Percentiles rank a stretch among this genome's conserved stretches.
These are phyloP conservation scores for Lecanosticta acicola DNA, from an alignment of 2,329 filamentous ascomycete species.

Conservation along the genomic window DNA sequence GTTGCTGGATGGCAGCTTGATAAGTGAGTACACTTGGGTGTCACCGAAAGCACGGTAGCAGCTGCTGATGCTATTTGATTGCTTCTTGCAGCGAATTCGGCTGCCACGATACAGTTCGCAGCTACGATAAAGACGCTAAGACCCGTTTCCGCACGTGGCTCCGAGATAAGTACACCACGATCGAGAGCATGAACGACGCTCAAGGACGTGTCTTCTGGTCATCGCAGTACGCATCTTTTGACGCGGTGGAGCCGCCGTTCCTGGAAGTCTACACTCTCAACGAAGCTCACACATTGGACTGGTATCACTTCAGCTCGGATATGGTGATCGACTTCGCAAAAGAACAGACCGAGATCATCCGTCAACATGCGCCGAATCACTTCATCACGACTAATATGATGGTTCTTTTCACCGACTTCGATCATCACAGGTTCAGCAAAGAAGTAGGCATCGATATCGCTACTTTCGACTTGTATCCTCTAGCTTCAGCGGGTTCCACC, in stretches of 20 bases:
- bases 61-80: slow-evolving; percentile 18
- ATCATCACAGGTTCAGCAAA: too few relatives aligned
- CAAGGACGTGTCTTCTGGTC: slow-evolving; percentile 26
- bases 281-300: slow-evolving; percentile 23
- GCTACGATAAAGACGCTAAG: slow-evolving; percentile 23
- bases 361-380: slow-evolving; percentile 17
- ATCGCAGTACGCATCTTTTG: slow-evolving; percentile 21
- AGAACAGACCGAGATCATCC: slow-evolving; percentile 19
- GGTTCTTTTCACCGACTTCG: too few relatives aligned
- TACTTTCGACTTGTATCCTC: too few relatives aligned
- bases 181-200: slow-evolving; percentile 23
- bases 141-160: slow-evolving; percentile 22
- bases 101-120: slow-evolving; percentile 23
- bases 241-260: slow-evolving; percentile 21
- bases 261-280: slow-evolving; percentile 24
- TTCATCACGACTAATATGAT: too few relatives aligned
- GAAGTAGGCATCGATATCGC: too few relatives aligned
- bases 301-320: slow-evolving; percentile 24
- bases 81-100: slow-evolving; percentile 25
- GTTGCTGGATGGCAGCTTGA: too few relatives aligned
- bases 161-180: slow-evolving; percentile 21
- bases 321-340: slow-evolving; percentile 25
- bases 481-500: too few relatives aligned
- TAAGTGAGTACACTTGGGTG: too few relatives aligned
- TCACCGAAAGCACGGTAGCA: too few relatives aligned